phyloP scores from a whole-genome alignment of 2,329 filamentous ascomycete genomes.

The Scleromitrula shiraiana region DNA sequence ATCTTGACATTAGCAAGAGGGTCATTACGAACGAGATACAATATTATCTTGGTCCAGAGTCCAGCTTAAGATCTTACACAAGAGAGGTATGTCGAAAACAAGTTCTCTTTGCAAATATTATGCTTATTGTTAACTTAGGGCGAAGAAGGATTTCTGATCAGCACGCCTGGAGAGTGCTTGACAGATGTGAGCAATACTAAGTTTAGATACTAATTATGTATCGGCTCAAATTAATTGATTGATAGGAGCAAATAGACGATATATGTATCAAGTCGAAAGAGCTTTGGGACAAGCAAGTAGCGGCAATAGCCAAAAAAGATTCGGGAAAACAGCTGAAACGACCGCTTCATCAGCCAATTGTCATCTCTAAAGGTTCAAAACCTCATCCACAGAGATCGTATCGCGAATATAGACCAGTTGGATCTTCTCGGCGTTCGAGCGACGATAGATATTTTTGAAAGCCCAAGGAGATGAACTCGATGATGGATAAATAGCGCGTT shows the following conservation, averaged over 20 bases:
- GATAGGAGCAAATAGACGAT: slow-evolving; percentile 54
- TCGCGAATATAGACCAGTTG: slow-evolving; percentile 18
- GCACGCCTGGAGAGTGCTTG: slow-evolving; percentile 48
- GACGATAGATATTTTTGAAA: slow-evolving; percentile 16
- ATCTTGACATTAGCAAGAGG: slow-evolving; percentile 51
- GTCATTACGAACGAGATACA: slow-evolving; percentile 52
- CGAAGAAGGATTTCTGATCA: slow-evolving; percentile 54
- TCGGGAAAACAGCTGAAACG: slow-evolving; percentile 45
- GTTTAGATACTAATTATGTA: neutral
- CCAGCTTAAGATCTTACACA: slow-evolving; percentile 49
- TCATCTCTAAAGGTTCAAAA: slow-evolving; percentile 38
- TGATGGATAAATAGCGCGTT: neutral
- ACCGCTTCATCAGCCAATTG: slow-evolving; percentile 47
- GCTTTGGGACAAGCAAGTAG: slow-evolving; percentile 49
- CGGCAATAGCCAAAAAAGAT: slow-evolving; percentile 37
- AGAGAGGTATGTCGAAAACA: slow-evolving; percentile 39
- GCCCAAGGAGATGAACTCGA: slow-evolving; percentile 15
- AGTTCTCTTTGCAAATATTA: slow-evolving; percentile 17
- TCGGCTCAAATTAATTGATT: slow-evolving; percentile 11
- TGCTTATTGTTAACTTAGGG: slow-evolving; percentile 34
- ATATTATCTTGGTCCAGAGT: slow-evolving; percentile 49
- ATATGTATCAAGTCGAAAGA: slow-evolving; percentile 52
- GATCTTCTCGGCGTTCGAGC: slow-evolving; percentile 17
- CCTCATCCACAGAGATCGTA: slow-evolving; percentile 13
- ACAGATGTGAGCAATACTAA: slow-evolving; percentile 43